phyloP scores from a whole-genome alignment of 1,284 basidiomycete species.

The Binderoboletus segoi region DNA sequence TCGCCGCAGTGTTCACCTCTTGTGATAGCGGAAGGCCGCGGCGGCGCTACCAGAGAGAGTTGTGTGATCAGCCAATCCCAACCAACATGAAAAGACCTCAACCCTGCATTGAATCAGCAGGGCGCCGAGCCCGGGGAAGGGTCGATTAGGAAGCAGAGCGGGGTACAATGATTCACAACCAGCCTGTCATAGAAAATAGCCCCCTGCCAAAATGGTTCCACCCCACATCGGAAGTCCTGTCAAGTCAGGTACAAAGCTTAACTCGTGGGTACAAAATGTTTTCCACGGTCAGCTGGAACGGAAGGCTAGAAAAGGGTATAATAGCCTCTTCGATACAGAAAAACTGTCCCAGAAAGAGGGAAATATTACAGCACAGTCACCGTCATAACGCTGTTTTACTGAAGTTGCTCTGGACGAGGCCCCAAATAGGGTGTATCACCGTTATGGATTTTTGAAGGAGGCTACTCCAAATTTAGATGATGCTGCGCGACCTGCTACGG shows the following conservation, averaged over 20 bases:
- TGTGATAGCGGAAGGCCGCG: no score
- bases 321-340: not conserved
- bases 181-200: not conserved
- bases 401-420: no score
- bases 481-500: not conserved
- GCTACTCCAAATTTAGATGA: not conserved
- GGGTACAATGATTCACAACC: not conserved
- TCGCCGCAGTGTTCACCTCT: no score
- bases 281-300: not conserved
- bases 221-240: slow-evolving; percentile 5
- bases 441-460: no score
- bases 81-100: no score
- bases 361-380: no score
- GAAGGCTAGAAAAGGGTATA: not conserved
- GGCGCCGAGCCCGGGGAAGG: not conserved
- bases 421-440: no score
- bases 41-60: no score
- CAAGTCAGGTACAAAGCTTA: slow-evolving; percentile 7
- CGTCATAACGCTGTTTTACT: no score
- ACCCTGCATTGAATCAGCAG: not conserved
- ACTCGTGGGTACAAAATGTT: not conserved
- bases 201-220: not conserved
- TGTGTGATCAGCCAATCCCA: no score
- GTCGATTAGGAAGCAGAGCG: slow-evolving; percentile 1
- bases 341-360: not conserved